A percentile compares a stretch with the other conserved stretches of the same genome.
These are phyloP conservation scores for Penicillium sp. DNA, from an alignment of 2,329 filamentous ascomycete genomes.

Conservation along the genomic window DNA sequence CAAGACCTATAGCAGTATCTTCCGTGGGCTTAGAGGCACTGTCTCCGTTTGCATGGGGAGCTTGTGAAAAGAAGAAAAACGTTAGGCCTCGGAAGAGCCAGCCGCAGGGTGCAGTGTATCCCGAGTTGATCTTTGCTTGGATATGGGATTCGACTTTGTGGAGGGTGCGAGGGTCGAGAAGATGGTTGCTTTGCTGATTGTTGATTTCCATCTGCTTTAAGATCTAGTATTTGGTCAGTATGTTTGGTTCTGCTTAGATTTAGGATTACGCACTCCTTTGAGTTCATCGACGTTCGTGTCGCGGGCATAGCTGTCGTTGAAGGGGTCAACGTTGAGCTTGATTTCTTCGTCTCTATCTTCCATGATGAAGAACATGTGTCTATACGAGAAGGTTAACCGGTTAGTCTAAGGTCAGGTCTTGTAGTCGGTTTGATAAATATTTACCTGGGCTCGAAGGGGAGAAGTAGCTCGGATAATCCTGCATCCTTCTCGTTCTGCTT, in stretches of 20 bases:
- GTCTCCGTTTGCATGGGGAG: constrained; percentile 1
- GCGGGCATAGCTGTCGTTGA: constrained; percentile 76
- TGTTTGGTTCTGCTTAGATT: not conserved
- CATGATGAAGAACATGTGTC: constrained; percentile 68
- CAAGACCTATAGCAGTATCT: constrained; percentile 38
- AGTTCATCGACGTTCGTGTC: constrained; percentile 65
- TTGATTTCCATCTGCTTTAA: constrained; percentile 39
- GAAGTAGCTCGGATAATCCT: constrained; percentile 52
- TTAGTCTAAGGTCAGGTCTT: constrained; percentile 2
- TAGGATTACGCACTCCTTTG: constrained; percentile 32
- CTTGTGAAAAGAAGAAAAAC: constrained; percentile 39
- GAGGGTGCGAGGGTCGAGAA: constrained; percentile 49
- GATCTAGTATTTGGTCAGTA: constrained; percentile 23
- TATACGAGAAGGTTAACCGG: constrained; percentile 38
- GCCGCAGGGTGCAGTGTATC: constrained; percentile 35
- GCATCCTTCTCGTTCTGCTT: constrained; percentile 53
- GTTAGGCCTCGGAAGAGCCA: constrained; percentile 49
- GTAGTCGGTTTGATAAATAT: constrained; percentile 30
- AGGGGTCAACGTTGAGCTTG: constrained; percentile 64
- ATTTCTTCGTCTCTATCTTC: constrained; percentile 54
- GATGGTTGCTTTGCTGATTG: constrained; percentile 24
- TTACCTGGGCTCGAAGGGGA: constrained; percentile 60
- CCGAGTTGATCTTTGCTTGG: constrained; percentile 41
- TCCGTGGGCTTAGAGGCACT: not conserved
- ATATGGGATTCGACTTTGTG: constrained; percentile 55